These are phyloP conservation scores for Massariosphaeria phaeospora DNA, from an alignment of 495 filamentous ascomycete genomes.

Conservation along the genomic window DNA sequence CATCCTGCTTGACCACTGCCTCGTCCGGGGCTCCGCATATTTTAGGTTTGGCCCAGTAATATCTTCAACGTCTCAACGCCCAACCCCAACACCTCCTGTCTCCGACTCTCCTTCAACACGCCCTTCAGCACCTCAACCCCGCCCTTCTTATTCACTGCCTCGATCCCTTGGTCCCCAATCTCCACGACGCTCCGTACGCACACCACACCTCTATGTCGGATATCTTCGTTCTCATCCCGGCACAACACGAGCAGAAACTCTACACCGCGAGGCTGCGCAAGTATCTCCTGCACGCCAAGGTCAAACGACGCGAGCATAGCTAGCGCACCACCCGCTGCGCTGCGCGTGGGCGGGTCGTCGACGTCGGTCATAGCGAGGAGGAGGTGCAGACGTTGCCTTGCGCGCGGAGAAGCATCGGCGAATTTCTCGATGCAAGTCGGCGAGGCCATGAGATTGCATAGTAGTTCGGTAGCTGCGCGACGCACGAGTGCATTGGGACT, in stretches of 20 bases:
- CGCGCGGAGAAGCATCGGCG: slow-evolving; percentile 59
- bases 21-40: no score
- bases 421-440: slow-evolving; percentile 71
- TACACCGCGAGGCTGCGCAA: slow-evolving; percentile 64
- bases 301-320: slow-evolving; percentile 79
- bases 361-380: slow-evolving; percentile 81
- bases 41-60: slow-evolving; percentile 21
- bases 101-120: slow-evolving; percentile 22
- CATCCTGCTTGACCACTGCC: no score
- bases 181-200: slow-evolving; percentile 63
- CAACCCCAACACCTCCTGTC: slow-evolving; percentile 23
- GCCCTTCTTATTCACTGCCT: slow-evolving; percentile 44
- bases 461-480: slow-evolving; percentile 77
- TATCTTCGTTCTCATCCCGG: slow-evolving; percentile 57
- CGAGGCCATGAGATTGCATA: slow-evolving; percentile 85
- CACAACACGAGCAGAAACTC: slow-evolving; percentile 69
- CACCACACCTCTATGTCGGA: slow-evolving; percentile 74
- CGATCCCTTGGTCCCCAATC: slow-evolving; percentile 43
- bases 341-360: slow-evolving; percentile 71
- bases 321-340: slow-evolving; percentile 81
- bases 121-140: slow-evolving; percentile 33
- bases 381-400: slow-evolving; percentile 69
- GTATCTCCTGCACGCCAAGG: slow-evolving; percentile 59
- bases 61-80: slow-evolving; percentile 31
- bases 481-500: slow-evolving; percentile 69